A percentile compares a stretch with the other conserved stretches of the same genome.
Conservation (phyloP, 202 grass and related monocot species). For the Brachypodium distachyon region DNA sequence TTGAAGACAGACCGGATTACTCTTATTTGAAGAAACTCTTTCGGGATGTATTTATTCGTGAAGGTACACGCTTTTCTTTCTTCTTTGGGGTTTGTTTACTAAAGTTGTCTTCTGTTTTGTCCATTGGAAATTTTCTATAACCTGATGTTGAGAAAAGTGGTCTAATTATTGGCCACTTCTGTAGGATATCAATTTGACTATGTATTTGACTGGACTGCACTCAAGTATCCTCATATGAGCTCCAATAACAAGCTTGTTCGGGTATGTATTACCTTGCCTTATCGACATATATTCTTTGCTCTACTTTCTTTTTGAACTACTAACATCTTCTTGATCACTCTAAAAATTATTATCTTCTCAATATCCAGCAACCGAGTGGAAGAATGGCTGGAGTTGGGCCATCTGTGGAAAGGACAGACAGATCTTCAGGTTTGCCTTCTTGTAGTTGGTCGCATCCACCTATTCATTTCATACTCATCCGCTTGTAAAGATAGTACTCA, state of each 20-base stretch:
- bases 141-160: background rate
- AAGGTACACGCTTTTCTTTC: slow-evolving; percentile 42
- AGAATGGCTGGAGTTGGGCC: slow-evolving; percentile 49
- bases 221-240: slow-evolving; percentile 65
- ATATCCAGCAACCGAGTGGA: slow-evolving; percentile 43
- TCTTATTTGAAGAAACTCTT: slow-evolving; percentile 87
- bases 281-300: background rate
- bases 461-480: no score
- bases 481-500: no score
- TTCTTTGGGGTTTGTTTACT: background rate
- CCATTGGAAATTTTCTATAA: background rate
- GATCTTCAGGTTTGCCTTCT: slow-evolving; percentile 39
- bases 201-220: slow-evolving; percentile 86
- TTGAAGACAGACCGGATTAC: slow-evolving; percentile 90
- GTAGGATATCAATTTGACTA: slow-evolving; percentile 92
- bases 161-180: slow-evolving; percentile 1
- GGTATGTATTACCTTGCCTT: slow-evolving; percentile 35
- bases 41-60: slow-evolving; percentile 79
- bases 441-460: slow-evolving; percentile 1
- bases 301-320: background rate
- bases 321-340: background rate
- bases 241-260: slow-evolving; percentile 45
- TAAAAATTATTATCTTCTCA: background rate
- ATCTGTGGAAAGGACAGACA: slow-evolving; percentile 59
- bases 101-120: background rate